Percentiles rank a stretch among this genome's conserved stretches.
phyloP scores from a whole-genome alignment of 2,329 filamentous ascomycete genomes.

The Ceratocystis albifundus region DNA sequence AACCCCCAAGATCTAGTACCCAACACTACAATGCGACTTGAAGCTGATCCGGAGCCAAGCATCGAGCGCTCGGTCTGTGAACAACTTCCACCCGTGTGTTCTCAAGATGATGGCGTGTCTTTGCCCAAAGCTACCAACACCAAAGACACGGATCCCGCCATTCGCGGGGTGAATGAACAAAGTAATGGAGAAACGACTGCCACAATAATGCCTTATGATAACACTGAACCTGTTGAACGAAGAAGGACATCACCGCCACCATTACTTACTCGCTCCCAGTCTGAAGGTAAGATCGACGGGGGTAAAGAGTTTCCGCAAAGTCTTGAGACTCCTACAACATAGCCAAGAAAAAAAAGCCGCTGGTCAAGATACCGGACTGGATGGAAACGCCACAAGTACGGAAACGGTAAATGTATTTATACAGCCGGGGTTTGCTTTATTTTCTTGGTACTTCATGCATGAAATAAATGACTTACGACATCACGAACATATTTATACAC shows the following conservation, averaged over 20 bases:
- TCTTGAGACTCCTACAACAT: neutral
- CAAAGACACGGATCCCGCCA: neutral
- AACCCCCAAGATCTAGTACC: neutral
- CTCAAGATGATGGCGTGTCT: neutral
- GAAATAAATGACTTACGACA: constrained; percentile 16
- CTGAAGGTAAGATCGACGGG: constrained; percentile 6
- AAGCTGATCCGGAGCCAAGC: neutral
- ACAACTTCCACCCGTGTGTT: neutral
- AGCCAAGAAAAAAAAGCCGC: neutral
- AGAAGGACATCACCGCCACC: constrained; percentile 6
- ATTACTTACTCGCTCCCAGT: constrained; percentile 16
- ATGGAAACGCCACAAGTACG: neutral
- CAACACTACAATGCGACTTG: neutral
- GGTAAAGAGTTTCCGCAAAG: neutral
- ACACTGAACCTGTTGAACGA: neutral
- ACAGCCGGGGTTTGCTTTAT: neutral
- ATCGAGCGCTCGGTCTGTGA: neutral
- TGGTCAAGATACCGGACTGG: neutral
- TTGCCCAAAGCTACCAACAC: neutral
- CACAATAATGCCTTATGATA: neutral
- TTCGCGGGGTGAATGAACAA: neutral
- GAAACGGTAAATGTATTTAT: no score
- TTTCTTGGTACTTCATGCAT: neutral
- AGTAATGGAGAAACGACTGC: neutral
- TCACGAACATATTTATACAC: constrained; percentile 3